Percentiles rank a stretch among this genome's conserved stretches.
These are phyloP conservation scores for Hortiboletus flavorubellus DNA, from an alignment of 768 basidiomycete species.

Conservation along the genomic window DNA sequence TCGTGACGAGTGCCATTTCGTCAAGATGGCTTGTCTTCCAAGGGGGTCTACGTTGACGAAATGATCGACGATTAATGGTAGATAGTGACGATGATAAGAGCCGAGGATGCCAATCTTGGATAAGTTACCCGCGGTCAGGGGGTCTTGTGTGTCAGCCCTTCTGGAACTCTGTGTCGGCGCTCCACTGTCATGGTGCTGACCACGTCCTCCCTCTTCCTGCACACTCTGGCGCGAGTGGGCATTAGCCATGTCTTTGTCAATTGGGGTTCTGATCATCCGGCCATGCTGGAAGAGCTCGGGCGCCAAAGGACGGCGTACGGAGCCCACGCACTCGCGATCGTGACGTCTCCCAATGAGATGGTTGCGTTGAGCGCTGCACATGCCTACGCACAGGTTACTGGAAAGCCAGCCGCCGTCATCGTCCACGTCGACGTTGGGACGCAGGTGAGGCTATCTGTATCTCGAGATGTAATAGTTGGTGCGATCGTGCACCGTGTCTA, in stretches of 20 bases:
- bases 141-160: too few species aligned
- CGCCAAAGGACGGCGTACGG: conserved; percentile 43
- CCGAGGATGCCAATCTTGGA: too few species aligned
- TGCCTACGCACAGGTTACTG: conserved; percentile 63
- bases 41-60: background rate
- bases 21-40: too few species aligned
- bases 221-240: conserved; percentile 50
- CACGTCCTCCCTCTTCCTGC: conserved; percentile 59
- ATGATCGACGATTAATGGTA: background rate
- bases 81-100: too few species aligned
- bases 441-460: conserved; percentile 38
- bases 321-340: conserved; percentile 44
- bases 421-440: conserved; percentile 75
- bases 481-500: background rate
- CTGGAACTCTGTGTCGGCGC: too few species aligned
- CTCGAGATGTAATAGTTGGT: background rate
- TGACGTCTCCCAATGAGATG: conserved; percentile 76
- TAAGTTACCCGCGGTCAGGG: too few species aligned
- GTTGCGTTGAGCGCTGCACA: conserved; percentile 72
- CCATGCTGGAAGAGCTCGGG: conserved; percentile 64
- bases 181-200: conserved; percentile 42
- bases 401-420: conserved; percentile 67
- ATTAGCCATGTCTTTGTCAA: conserved; percentile 71
- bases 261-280: conserved; percentile 77
- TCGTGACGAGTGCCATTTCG: conserved; percentile 86